phyloP scores from a whole-genome alignment of 2,329 filamentous ascomycete genomes.

The Dactylellina parvicollis region DNA sequence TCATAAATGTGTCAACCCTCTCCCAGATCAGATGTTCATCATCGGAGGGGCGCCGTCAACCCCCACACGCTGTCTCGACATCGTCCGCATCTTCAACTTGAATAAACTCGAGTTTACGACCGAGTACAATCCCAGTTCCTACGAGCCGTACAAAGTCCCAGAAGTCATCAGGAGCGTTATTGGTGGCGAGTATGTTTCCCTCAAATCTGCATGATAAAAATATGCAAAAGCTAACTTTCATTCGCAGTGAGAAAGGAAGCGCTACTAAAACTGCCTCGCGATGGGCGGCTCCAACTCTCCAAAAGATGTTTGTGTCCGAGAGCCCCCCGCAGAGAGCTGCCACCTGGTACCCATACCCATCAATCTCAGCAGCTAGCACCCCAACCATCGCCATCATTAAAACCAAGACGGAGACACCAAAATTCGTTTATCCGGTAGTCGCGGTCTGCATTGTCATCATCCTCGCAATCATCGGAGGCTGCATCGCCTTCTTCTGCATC shows the following conservation, averaged over 20 bases:
- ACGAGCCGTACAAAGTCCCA: slow-evolving; percentile 57
- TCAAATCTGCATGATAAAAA: background rate
- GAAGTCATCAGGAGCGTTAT: slow-evolving; percentile 54
- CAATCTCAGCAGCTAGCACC: slow-evolving; percentile 16
- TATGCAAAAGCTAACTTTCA: background rate
- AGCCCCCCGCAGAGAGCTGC: slow-evolving; percentile 27
- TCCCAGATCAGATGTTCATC: slow-evolving; percentile 60
- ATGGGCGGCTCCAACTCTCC: slow-evolving; percentile 54
- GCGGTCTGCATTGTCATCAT: slow-evolving; percentile 44
- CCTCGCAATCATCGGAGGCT: slow-evolving; percentile 40
- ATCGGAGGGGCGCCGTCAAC: slow-evolving; percentile 54
- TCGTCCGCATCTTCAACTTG: slow-evolving; percentile 59
- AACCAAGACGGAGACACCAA: slow-evolving; percentile 45
- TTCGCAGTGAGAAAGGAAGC: slow-evolving; percentile 49
- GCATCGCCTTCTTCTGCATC: slow-evolving; percentile 50
- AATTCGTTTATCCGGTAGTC: slow-evolving; percentile 48
- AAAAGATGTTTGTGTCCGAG: slow-evolving; percentile 49
- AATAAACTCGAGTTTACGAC: slow-evolving; percentile 55
- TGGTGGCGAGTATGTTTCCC: slow-evolving; percentile 56
- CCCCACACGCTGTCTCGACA: slow-evolving; percentile 53
- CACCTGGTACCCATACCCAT: slow-evolving; percentile 47
- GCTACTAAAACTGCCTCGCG: slow-evolving; percentile 50
- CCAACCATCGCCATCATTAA: slow-evolving; percentile 28
- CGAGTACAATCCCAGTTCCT: slow-evolving; percentile 55
- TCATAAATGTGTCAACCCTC: slow-evolving; percentile 57